Evolutionary conservation across 163 green algal genomes (phyloP), one percentile per base, ranked within the genome.

Genomic region (Botryococcus braunii): DNA sequence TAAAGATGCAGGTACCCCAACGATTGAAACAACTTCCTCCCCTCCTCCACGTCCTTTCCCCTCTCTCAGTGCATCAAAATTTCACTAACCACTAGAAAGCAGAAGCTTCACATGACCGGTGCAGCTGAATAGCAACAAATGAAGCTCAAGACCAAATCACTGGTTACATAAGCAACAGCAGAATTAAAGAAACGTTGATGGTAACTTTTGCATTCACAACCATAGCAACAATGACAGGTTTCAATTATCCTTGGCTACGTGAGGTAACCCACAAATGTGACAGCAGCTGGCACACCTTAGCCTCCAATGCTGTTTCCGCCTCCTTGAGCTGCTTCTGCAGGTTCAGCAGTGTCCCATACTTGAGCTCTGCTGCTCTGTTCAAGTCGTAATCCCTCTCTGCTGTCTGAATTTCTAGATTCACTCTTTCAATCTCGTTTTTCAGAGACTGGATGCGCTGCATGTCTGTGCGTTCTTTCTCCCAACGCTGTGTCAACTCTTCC

Each of bases 311-410:
- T 5, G 69, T 62, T 71, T 93, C 81, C 8, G 84, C 85, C 29
- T 81, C 76, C 35, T 81, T 66, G 32, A 95, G 74, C 73, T 85
- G 61, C 55, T 82, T 82, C 75, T 94, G 85, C 55, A 95, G 77
- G 35, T 81, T 70, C 69, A 91, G 76, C 52, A 95, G 77, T 27
- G 74, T 86, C 25, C 88, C 88, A 65, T 95, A 94, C 70, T 85
- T 87, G 49, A 87, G 76, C 61, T 87, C 78, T 4, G 80, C 80
- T 5, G 80, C 80, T 17, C 76, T 60, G 81, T 96, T 97, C 8
- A 98, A 84, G 79, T 98, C 93, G 78, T 97, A 97, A 69, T 97
- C 87, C 7, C 88, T 74, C 78, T 95, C 88, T 3, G 87, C 87
- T 25, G 52, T 75, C 70, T 86, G 72, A 25, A 95, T 81, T 76